Evolutionary conservation across 257 asterid genomes (phyloP), one percentile per base, ranked within the genome.

Genomic region (Jasminum sambac): DNA sequence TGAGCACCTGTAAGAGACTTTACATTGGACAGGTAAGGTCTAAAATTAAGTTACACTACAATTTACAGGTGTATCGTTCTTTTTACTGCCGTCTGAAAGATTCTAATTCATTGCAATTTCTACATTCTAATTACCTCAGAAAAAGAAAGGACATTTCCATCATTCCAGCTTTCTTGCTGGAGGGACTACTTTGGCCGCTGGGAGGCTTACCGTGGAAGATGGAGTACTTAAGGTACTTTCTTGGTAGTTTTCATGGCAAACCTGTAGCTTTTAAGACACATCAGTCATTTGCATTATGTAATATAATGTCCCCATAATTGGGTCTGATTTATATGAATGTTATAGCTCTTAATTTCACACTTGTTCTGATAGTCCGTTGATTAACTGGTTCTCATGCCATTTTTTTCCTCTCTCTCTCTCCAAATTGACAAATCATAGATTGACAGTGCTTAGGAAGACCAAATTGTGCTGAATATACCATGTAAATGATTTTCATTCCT

Each of bases 111-210:
- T 34, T 60, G 23, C 41, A 13, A 43, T 5, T 10, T 41, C 40
- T 26, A 58, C 7, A 41, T 72, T 26, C 44, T 37, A 71, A 46
- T 61, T 60, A 39, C 62, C 69, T 48, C 88, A 88, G 92, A 88
- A 90, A 75, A 83, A 75, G 85, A 90, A 86, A 78, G 96, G 95
- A 64, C 17, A 37, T 63, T 90, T 90, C 76, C 95, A 88, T 64
- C 96, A 90, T 81, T 90, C 96, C 41, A 90, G 95, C 74, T 90
- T 90, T 63, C 88, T 90, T 4, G 96, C 96, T 12, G 96, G 95
- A 23, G 96, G 96, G 37, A 90, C 81, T 43, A 86, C 87, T 43
- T 72, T 86, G 46, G 90, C 95, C 68, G 95, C 96, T 46, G 96
- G 95, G 75, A 83, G 92, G 74, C 86, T 90, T 38, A 82, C 66